Base-by-base conservation (phyloP, 192 early-diverging fungal genomes). In the Dissophora globulifera region DNA sequence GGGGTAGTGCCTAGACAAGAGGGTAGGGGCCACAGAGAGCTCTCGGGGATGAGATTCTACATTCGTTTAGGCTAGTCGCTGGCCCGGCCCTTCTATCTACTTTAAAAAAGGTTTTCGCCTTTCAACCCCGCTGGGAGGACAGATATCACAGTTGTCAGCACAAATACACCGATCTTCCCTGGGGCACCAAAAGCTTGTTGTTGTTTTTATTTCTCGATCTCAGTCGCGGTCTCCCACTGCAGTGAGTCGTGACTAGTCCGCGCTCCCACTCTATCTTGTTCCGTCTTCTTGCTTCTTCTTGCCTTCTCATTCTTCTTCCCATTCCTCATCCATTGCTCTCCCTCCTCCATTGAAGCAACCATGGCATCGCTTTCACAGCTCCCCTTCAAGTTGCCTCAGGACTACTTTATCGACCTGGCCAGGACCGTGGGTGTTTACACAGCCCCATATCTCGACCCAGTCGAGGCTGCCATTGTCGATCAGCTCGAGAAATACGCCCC, bases 361-460 rank as follows among this genome's bases (percentile, higher is more conserved):
- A 76, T 76, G 72, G 72, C 59, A 64, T 58, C 61, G 56, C 41
- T 76, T 49, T 35, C 48, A 22, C 64, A 67, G 23, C 48, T 47
- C 50, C 41, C 57, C 41, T 23, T 58, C 50, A 60, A 66, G 64
- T 47, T 45, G 31, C 72, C 72, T n/a, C 72, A 76, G 53, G 72
- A 76, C 46, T 43, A 64, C 42, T 76, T 76, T 42, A 76, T 76
- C 17, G 64, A 76, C 53, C 25, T 76, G 30, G 72, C 72, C 47
- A 47, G 58, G 19, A 49, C 62, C 51, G 25, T 76, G 27, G 72
- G 72, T 35, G 72, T 76, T 46, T 50, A 23, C 23, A 62, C 72
- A 10, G 72, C 72, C 12, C 72, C 72, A 16, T 76, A 67, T 67
- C 57, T 76, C 38, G 72, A 76, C 52, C 72, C 72, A 26, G 31